Conservation (phyloP, 106 monocot genomes). For the Cymbidium sinense region DNA sequence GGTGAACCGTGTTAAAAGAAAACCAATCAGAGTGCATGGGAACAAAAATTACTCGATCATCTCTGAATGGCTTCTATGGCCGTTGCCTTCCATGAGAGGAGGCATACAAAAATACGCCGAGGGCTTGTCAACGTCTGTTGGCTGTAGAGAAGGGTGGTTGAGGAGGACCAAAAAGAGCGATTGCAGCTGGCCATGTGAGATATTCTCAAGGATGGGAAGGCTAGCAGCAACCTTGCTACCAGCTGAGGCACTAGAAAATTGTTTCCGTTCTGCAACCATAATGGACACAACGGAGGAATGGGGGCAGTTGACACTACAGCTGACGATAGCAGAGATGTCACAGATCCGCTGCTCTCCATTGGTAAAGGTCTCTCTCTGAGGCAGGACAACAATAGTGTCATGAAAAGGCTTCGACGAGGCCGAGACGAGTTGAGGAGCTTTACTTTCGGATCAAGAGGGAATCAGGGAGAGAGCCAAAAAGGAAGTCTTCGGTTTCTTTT, state of each 20-base stretch:
- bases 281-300: slow-evolving; percentile 74
- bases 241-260: neutral
- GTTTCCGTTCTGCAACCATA: slow-evolving; percentile 43
- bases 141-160: slow-evolving; percentile 46
- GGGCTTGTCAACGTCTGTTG: slow-evolving; percentile 42
- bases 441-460: too few species aligned
- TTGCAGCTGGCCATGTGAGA: slow-evolving; percentile 98
- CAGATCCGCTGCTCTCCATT: slow-evolving; percentile 49
- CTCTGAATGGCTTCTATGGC: slow-evolving; percentile 43
- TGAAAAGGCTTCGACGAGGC: too few species aligned
- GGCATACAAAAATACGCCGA: slow-evolving; percentile 70
- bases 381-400: slow-evolving; percentile 45
- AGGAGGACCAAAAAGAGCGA: slow-evolving; percentile 61
- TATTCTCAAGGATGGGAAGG: slow-evolving; percentile 54
- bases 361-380: slow-evolving; percentile 49
- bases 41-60: slow-evolving; percentile 32
- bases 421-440: too few species aligned
- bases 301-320: slow-evolving; percentile 44
- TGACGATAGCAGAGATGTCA: slow-evolving; percentile 54
- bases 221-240: neutral
- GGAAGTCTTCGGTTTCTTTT: too few species aligned
- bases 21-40: slow-evolving; percentile 97
- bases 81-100: slow-evolving; percentile 79
- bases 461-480: too few species aligned
- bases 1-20: slow-evolving; percentile 50